Conservation (phyloP, 306 rosid genomes). For the Trichosanthes cucumerina region DNA sequence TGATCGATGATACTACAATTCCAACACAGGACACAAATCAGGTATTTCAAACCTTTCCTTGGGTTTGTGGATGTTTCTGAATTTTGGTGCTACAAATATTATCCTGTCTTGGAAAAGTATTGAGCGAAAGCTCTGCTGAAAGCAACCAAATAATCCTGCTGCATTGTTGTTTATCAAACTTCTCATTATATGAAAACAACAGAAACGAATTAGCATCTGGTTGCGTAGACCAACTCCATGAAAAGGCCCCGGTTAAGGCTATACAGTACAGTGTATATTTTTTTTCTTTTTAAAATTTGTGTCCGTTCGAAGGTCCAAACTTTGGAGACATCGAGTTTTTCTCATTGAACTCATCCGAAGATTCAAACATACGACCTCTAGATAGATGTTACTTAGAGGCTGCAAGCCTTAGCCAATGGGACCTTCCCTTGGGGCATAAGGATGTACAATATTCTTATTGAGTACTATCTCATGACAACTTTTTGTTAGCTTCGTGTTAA, state of each 20-base stretch:
- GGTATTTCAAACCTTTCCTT: conserved; percentile 28
- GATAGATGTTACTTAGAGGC: no score
- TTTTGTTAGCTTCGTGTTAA: neutral
- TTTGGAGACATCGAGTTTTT: no score
- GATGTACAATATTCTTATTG: neutral
- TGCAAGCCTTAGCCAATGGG: no score
- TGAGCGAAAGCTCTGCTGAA: neutral
- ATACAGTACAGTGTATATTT: neutral
- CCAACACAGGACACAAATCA: conserved; percentile 87
- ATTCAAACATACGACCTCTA: no score
- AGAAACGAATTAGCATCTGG: neutral
- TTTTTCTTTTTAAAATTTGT: no score
- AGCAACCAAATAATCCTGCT: neutral
- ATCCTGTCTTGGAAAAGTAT: neutral
- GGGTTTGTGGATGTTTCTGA: neutral
- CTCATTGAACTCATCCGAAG: no score
- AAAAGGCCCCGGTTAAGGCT: neutral
- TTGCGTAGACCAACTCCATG: neutral
- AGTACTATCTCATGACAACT: neutral
- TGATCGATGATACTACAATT: conserved; percentile 48
- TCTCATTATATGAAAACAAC: neutral
- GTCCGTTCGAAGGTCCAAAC: no score
- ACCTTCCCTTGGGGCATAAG: neutral
- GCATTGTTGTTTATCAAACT: neutral
- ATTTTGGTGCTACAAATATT: neutral